Percentiles rank a stretch among this genome's conserved stretches.
These are phyloP conservation scores for Holtermannia corniformis DNA, from an alignment of 768 basidiomycete genomes.

Conservation along the genomic window DNA sequence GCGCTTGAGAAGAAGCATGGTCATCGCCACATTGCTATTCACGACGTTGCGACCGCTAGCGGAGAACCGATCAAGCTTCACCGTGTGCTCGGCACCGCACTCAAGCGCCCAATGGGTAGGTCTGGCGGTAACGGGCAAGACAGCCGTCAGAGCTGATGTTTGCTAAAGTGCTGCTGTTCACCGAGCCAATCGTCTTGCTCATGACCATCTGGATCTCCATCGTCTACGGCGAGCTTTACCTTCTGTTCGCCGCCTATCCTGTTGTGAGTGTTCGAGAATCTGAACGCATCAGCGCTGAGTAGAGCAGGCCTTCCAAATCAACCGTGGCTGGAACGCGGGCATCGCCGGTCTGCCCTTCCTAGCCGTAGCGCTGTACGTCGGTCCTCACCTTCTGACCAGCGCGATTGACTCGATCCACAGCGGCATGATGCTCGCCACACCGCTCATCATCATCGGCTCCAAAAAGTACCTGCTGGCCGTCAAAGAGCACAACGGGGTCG, in stretches of 20 bases:
- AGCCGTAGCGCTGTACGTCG: conserved; percentile 18
- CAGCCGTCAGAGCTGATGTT: not conserved
- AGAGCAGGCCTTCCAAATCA: conserved; percentile 29
- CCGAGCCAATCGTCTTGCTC: conserved; percentile 41
- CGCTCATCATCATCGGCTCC: not conserved
- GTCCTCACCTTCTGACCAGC: not conserved
- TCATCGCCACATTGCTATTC: not conserved
- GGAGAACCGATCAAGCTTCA: not conserved
- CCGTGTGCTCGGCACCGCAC: not conserved
- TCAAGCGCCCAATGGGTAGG: not conserved
- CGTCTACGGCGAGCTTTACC: conserved; percentile 31
- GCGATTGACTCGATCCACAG: not conserved
- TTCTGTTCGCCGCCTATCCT: conserved; percentile 43
- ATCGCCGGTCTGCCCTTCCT: conserved; percentile 42
- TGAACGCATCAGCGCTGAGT: too few species aligned
- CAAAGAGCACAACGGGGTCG: not conserved
- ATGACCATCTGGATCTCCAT: conserved; percentile 36
- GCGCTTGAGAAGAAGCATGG: not conserved
- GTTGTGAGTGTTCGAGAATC: conserved; percentile 33
- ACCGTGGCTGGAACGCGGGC: conserved; percentile 43
- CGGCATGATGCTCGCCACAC: not conserved
- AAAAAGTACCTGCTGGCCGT: not conserved
- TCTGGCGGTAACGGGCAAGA: not conserved
- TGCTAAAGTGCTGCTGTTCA: conserved; percentile 29
- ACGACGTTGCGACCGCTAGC: not conserved